Evolutionary conservation across 2,329 filamentous ascomycete genomes (phyloP), one percentile per base, ranked within the genome.

Genomic region (Alternaria gaisen): DNA sequence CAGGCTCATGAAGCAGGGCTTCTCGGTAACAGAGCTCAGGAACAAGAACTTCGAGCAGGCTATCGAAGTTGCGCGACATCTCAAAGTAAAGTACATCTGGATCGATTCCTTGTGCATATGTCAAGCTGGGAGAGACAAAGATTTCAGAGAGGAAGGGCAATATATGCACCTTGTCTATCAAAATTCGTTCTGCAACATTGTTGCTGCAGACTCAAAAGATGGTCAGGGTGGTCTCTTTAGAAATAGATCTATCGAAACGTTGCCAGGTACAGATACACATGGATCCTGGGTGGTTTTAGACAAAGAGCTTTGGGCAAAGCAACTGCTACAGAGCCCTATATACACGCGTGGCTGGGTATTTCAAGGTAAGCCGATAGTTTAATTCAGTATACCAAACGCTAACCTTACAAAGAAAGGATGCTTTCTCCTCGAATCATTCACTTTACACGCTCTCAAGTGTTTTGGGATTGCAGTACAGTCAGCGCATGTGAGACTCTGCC

Each of bases 391-490:
- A 16, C 5, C 9, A 40, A 14, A 32, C 4, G 10, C 26, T 38
- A 12, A 42, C 26, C 36, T 3, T 28, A 8, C 1, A 22, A 8
- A 60, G 61, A 72, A 58, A 66, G 67, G 4, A 64, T 68, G 12
- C 62, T 70, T 22, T 48, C 66, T 20, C 66, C 64, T 0, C 54
- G 66, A 14, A 52, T 68, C 20, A 20, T 69, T 1, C 64, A 72
- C 47, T 70, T 68, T 38, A 54, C 61, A 14, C 41, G 48, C 20
- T 38, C 56, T 16, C 62, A 72, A 26, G 54, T 72, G 2, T 68
- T 70, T 34, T 72, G 68, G 69, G 69, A 72, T 43, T 72, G 66
- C 20, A 42, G 44, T 4, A 44, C 44, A n/a, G 40, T 60, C 26
- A 56, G 42, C 20, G 65, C 65, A 5, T 68, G 65, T 44, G 65